Conservation (phyloP, 139 green algal species). For the Micractinium conductrix region DNA sequence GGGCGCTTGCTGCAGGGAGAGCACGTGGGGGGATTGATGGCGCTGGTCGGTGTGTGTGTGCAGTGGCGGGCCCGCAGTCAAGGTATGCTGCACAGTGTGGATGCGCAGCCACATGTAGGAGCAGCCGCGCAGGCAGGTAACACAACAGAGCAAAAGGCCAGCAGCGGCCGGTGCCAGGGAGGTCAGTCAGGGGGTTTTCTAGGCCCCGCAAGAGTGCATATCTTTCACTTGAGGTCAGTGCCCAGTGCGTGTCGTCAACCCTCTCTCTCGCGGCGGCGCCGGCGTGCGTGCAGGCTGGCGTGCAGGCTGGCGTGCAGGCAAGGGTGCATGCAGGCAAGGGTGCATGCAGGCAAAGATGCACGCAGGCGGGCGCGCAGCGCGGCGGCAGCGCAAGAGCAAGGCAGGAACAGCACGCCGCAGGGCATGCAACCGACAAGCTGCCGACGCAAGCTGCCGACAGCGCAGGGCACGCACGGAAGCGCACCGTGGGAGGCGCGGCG, state of each 20-base stretch:
- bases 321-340: no score
- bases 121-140: background rate
- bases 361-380: background rate
- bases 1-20: background rate
- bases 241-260: constrained; percentile 36
- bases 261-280: background rate
- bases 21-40: no score
- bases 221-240: constrained; percentile 35
- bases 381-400: background rate
- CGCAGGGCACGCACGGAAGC: background rate
- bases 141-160: no score
- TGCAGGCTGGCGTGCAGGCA: background rate
- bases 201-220: constrained; percentile 29
- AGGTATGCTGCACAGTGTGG: no score
- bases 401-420: background rate
- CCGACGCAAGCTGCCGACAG: background rate
- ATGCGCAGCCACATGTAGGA: no score
- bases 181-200: constrained; percentile 28
- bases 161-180: no score
- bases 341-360: background rate
- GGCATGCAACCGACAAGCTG: background rate
- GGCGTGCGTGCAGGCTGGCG: background rate
- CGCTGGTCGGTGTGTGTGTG: background rate
- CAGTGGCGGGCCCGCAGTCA: background rate
- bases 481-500: background rate